phyloP scores from a whole-genome alignment of 1,139 yeast species.

The Candida glucosophila region DNA sequence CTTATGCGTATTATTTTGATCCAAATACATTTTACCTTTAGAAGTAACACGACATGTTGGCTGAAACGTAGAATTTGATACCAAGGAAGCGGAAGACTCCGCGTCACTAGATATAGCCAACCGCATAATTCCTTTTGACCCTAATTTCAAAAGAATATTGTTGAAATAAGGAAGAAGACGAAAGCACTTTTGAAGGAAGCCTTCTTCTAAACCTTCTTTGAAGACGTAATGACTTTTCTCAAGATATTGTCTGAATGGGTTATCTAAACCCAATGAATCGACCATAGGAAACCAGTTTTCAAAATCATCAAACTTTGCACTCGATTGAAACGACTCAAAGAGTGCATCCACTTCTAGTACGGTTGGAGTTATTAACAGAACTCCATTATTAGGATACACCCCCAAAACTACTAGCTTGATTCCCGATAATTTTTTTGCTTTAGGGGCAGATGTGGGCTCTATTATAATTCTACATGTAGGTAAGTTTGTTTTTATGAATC shows the following conservation, averaged over 20 bases:
- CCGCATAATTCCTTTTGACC: conserved; percentile 52
- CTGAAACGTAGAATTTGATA: conserved; percentile 23
- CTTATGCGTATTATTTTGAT: conserved; percentile 11
- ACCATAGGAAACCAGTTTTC: conserved; percentile 70
- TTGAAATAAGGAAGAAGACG: conserved; percentile 68
- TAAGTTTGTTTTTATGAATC: conserved; percentile 9
- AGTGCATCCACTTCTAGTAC: conserved; percentile 49
- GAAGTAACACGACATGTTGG: conserved; percentile 17
- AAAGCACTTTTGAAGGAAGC: conserved; percentile 61
- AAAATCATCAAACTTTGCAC: conserved; percentile 48
- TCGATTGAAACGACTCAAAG: conserved; percentile 36
- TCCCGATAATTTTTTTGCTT: conserved; percentile 35
- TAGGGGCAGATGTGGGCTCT: conserved; percentile 73
- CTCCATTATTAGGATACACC: conserved; percentile 23
- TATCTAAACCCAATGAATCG: conserved; percentile 50
- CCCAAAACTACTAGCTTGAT: conserved; percentile 8
- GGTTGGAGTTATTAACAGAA: conserved; percentile 61
- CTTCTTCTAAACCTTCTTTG: conserved; percentile 26
- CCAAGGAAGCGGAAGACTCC: conserved; percentile 24
- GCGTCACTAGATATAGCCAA: conserved; percentile 26
- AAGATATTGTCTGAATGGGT: conserved; percentile 34
- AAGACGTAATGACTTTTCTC: conserved; percentile 12
- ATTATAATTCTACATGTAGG: conserved; percentile 32
- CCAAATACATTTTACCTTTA: conserved; percentile 9
- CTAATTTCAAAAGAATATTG: conserved; percentile 59